phyloP scores from a whole-genome alignment of 768 basidiomycete genomes.

The Strobilomyces echinocephalus region DNA sequence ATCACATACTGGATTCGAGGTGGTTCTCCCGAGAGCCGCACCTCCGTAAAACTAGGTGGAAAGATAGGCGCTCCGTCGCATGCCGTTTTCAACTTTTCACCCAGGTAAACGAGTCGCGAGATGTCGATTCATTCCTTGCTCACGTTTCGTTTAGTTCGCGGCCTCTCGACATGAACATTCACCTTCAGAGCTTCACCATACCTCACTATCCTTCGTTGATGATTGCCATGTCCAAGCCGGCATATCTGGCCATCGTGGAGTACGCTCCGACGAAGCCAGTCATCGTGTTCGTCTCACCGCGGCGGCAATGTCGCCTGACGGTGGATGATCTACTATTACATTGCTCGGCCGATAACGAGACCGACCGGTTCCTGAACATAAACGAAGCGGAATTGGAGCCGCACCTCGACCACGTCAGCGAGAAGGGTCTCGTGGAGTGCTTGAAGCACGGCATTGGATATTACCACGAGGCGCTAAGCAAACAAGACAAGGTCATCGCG shows the following conservation, averaged over 20 bases:
- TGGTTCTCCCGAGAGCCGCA: too few species aligned
- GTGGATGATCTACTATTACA: constrained; percentile 89
- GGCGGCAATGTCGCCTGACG: constrained; percentile 90
- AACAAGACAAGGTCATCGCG: constrained; percentile 91
- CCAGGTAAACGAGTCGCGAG: constrained; percentile 48
- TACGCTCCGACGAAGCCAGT: constrained; percentile 82
- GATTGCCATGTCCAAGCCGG: constrained; percentile 99
- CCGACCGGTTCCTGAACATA: constrained; percentile 85
- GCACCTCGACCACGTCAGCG: constrained; percentile 55
- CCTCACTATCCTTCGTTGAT: constrained; percentile 99
- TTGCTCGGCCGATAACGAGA: constrained; percentile 80
- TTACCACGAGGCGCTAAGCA: constrained; percentile 90
- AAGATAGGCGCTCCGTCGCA: constrained; percentile 89
- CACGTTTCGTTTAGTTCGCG: constrained; percentile 58
- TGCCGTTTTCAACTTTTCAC: constrained; percentile 96
- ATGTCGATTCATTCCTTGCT: constrained; percentile 3
- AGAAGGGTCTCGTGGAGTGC: not conserved
- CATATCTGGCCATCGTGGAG: constrained; percentile 88
- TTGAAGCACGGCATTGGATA: constrained; percentile 84
- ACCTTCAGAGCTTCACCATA: constrained; percentile 90
- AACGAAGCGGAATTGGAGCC: constrained; percentile 77
- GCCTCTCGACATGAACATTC: constrained; percentile 96
- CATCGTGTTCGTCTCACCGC: constrained; percentile 87
- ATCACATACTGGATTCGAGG: too few species aligned
- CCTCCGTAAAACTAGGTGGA: too few species aligned